Percentiles rank a stretch among this genome's conserved stretches.
These are phyloP conservation scores for Primulina huaijiensis DNA, from an alignment of 257 asterid genomes.

Conservation along the genomic window DNA sequence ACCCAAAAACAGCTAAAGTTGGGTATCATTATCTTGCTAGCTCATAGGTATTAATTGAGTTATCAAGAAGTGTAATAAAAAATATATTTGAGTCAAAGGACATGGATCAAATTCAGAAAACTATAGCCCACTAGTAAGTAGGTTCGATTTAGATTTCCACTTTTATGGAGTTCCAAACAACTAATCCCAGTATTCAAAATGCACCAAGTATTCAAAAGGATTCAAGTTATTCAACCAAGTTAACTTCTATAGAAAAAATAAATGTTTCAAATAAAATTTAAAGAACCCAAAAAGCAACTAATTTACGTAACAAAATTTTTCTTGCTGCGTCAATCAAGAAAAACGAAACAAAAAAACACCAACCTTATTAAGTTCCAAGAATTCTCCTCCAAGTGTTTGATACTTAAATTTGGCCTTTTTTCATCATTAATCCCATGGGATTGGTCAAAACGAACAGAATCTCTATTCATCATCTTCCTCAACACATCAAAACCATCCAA, in stretches of 20 bases:
- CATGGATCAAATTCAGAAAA: neutral
- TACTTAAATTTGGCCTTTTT: conserved; percentile 32
- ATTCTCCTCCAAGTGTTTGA: conserved; percentile 44
- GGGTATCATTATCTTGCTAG: neutral
- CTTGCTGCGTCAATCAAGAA: neutral
- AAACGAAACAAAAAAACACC: neutral
- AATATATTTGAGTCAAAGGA: too few relatives aligned
- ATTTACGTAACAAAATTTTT: neutral
- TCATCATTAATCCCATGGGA: conserved; percentile 29
- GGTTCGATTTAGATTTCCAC: neutral
- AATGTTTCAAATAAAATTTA: neutral
- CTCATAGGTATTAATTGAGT: neutral
- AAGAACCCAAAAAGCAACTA: neutral
- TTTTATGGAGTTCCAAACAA: neutral
- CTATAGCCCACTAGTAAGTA: neutral
- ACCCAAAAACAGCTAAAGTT: neutral
- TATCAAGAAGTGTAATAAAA: neutral
- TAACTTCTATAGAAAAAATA: neutral
- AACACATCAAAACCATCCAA: conserved; percentile 9
- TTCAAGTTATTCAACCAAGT: neutral
- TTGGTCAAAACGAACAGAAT: conserved; percentile 28
- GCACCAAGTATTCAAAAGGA: neutral
- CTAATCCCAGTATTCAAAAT: neutral
- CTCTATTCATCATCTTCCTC: conserved; percentile 45
- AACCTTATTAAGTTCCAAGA: conserved; percentile 57